Conservation (phyloP, 352 stramenopile genomes). For the Globisporangium alternatum region DNA sequence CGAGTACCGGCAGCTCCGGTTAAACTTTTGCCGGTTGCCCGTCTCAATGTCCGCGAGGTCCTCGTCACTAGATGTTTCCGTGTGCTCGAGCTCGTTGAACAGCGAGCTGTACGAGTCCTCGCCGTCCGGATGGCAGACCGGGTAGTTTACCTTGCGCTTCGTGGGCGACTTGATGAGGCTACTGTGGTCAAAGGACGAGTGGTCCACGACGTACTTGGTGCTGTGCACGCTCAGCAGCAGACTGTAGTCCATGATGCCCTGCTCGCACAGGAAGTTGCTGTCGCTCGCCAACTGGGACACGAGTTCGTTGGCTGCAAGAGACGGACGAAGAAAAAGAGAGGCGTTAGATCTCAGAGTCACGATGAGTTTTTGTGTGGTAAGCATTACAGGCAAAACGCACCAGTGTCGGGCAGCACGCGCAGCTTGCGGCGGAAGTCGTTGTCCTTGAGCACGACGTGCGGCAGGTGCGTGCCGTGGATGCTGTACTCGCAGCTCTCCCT, state of each 20-base stretch:
- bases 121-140: conserved; percentile 61
- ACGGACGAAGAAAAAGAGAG: background rate
- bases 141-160: conserved; percentile 71
- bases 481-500: conserved; percentile 74
- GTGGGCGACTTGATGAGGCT: conserved; percentile 46
- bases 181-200: conserved; percentile 35
- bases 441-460: conserved; percentile 82
- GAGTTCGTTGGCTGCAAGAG: conserved; percentile 40
- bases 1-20: conserved; percentile 70
- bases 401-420: conserved; percentile 57
- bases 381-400: conserved; percentile 6
- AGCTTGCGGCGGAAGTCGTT: conserved; percentile 87
- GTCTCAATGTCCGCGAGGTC: conserved; percentile 56
- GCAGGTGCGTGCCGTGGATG: conserved; percentile 71
- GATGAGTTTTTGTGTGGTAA: background rate
- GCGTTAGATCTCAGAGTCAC: conserved; percentile 11
- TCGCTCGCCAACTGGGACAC: conserved; percentile 68
- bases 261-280: conserved; percentile 64
- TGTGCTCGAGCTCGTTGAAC: conserved; percentile 31
- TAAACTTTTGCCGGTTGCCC: conserved; percentile 50
- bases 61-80: conserved; percentile 43
- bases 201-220: conserved; percentile 82
- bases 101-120: conserved; percentile 43
- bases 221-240: conserved; percentile 84
- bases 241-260: conserved; percentile 91